phyloP scores from a whole-genome alignment of 164 flowering plant genomes.

The Paratinospora sagittata region DNA sequence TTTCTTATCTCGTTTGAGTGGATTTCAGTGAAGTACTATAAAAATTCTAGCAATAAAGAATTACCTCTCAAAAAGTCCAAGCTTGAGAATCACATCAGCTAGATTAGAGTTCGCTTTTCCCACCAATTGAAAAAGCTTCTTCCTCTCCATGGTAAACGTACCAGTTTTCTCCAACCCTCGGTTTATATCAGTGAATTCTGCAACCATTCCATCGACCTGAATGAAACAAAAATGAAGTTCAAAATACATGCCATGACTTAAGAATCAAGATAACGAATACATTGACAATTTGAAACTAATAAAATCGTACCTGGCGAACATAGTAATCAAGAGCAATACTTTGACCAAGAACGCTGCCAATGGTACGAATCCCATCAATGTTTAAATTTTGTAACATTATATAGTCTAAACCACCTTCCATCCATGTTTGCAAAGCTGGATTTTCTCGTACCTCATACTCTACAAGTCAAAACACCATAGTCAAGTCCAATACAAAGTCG shows the following conservation, averaged over 20 bases:
- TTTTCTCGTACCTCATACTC: slow-evolving; percentile 92
- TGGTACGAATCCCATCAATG: slow-evolving; percentile 85
- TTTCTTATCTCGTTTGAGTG: not conserved
- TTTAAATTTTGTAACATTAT: too few species aligned
- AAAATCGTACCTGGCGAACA: slow-evolving; percentile 70
- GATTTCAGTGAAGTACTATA: too few species aligned
- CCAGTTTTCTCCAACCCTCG: slow-evolving; percentile 96
- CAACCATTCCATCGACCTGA: slow-evolving; percentile 98
- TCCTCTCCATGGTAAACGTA: slow-evolving; percentile 85
- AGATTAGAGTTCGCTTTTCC: slow-evolving; percentile 96
- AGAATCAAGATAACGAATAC: not conserved
- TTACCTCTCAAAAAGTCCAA: slow-evolving; percentile 96
- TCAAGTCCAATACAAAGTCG: not conserved
- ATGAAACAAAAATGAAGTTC: slow-evolving; percentile 10
- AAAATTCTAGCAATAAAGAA: not conserved
- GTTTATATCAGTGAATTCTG: slow-evolving; percentile 91
- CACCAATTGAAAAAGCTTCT: slow-evolving; percentile 86
- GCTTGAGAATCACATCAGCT: slow-evolving; percentile 94
- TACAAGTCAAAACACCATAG: slow-evolving; percentile 16
- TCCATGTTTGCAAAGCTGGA: slow-evolving; percentile 70
- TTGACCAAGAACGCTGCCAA: slow-evolving; percentile 98
- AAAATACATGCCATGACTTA: not conserved
- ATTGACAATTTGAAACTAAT: not conserved
- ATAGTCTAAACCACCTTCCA: slow-evolving; percentile 89
- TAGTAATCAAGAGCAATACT: slow-evolving; percentile 97